These are phyloP conservation scores for Aspergillus intermedius DNA, from an alignment of 2,329 filamentous ascomycete genomes.

Conservation along the genomic window DNA sequence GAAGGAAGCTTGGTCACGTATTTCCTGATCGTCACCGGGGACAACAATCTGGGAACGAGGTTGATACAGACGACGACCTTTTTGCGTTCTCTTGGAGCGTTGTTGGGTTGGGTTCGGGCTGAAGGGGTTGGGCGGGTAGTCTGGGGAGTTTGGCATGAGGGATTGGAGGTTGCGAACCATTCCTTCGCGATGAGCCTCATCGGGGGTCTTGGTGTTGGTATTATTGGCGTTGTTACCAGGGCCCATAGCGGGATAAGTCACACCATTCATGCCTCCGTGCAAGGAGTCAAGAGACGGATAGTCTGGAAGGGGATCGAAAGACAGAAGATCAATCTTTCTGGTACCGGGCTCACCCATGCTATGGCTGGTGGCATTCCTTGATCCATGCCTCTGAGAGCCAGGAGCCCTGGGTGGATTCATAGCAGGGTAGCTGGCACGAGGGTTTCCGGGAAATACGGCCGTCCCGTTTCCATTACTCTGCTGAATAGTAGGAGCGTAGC, in stretches of 20 bases:
- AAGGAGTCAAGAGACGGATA: constrained; percentile 10
- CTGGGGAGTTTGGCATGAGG: constrained; percentile 12
- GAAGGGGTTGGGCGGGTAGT: constrained; percentile 6
- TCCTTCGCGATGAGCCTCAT: constrained; percentile 12
- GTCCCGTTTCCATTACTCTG: constrained; percentile 2
- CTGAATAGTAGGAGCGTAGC: constrained; percentile 4
- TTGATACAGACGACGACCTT: constrained; percentile 18
- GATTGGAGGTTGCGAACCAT: constrained; percentile 14
- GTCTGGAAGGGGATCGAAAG: constrained; percentile 13
- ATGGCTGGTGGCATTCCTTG: constrained; percentile 6
- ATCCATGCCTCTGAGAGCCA: constrained; percentile 8
- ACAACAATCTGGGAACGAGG: constrained; percentile 6
- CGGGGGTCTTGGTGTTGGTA: constrained; percentile 5
- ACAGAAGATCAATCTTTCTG: constrained; percentile 18
- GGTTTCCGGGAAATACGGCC: constrained; percentile 2
- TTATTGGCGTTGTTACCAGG: neutral
- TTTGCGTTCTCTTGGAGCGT: constrained; percentile 11
- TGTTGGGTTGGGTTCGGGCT: constrained; percentile 4
- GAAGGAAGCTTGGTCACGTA: constrained; percentile 4
- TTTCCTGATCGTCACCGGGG: constrained; percentile 2
- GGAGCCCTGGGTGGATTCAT: constrained; percentile 5
- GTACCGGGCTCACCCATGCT: neutral
- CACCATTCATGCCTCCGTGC: constrained; percentile 1
- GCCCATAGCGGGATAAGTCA: constrained; percentile 3
- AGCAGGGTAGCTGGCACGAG: constrained; percentile 5